Evolutionary conservation across 352 stramenopile genomes (phyloP), one percentile per base, ranked within the genome.

Genomic region (Vaucheria bursata): DNA sequence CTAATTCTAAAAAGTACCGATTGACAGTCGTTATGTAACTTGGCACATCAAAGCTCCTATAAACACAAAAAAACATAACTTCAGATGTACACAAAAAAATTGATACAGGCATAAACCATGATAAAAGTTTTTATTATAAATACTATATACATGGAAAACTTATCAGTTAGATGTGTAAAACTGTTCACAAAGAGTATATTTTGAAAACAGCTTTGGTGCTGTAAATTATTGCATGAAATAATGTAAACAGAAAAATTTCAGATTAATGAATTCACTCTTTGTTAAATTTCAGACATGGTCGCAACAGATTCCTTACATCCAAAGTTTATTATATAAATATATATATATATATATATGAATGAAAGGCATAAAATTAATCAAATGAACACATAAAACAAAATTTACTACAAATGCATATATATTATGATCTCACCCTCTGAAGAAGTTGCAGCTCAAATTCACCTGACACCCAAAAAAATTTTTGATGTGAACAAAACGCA

Each of bases 371-470:
- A n/a, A n/a, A 59, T 25, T 59, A 59, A 12, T 59, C 12, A 18
- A 25, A 25, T 12, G 45, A 18, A 59, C 45, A 18, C 25, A 18
- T 25, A 59, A 18, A 18, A 25, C 45, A 25, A 18, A 59, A 18
- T 12, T 18, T 59, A 59, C 45, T 12, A 59, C 12, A 18, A 12
- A 59, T 18, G 25, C 45, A 59, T 12, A 18, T 59, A 25, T 18
- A 18, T 25, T 12, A 12, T 18, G 25, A 25, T 18, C 45, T 59
- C 45, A 80, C 3, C 91, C 92, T 45, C 91, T 89, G 88, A 97
- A 97, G 79, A 97, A 97, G 84, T 97, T 97, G 87, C 92, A 97
- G 74, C 90, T 96, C 65, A 95, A 91, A 86, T 95, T 96, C 38
- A 95, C 91, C 73, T 95, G 45, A 12, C 12, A n/a, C n/a, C 45